phyloP scores from a whole-genome alignment of 371 early-diverging fungal species.

The Globomyces sp. region DNA sequence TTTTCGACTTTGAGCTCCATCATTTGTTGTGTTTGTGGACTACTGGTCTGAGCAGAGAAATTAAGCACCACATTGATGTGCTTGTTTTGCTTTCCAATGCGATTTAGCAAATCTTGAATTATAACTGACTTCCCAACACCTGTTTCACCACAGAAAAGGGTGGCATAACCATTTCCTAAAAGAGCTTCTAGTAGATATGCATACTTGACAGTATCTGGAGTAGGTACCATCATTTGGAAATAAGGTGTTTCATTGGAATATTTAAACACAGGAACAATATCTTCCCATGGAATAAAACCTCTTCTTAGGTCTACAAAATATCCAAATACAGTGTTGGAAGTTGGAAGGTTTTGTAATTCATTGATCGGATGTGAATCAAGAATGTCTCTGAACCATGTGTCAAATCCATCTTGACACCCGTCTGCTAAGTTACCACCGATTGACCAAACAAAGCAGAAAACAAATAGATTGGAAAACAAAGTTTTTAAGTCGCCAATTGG shows the following conservation, averaged over 20 bases:
- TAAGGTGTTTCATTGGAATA: slow-evolving; percentile 50
- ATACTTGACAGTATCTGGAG: slow-evolving; percentile 57
- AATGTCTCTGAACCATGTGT: slow-evolving; percentile 50
- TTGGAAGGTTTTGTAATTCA: slow-evolving; percentile 43
- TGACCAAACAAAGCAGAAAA: slow-evolving; percentile 56
- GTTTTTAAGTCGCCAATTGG: slow-evolving; percentile 36
- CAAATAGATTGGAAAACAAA: slow-evolving; percentile 46
- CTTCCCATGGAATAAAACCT: slow-evolving; percentile 51
- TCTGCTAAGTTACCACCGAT: slow-evolving; percentile 56
- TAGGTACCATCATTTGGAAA: slow-evolving; percentile 62
- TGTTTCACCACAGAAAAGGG: slow-evolving; percentile 52
- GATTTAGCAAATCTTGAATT: slow-evolving; percentile 48
- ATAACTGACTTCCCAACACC: slow-evolving; percentile 60
- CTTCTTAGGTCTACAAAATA: slow-evolving; percentile 50
- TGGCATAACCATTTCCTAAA: slow-evolving; percentile 43
- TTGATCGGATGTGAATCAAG: slow-evolving; percentile 41
- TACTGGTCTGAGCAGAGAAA: slow-evolving; percentile 58
- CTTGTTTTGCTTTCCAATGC: slow-evolving; percentile 36
- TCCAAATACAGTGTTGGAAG: slow-evolving; percentile 45
- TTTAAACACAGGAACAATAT: slow-evolving; percentile 50
- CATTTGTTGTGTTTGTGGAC: slow-evolving; percentile 52
- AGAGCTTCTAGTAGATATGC: slow-evolving; percentile 48
- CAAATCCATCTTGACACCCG: slow-evolving; percentile 53
- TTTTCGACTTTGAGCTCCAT: slow-evolving; percentile 63
- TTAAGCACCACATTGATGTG: slow-evolving; percentile 48